These are phyloP conservation scores for Achaetomiella virescens DNA, from an alignment of 495 filamentous ascomycete species.

Conservation along the genomic window DNA sequence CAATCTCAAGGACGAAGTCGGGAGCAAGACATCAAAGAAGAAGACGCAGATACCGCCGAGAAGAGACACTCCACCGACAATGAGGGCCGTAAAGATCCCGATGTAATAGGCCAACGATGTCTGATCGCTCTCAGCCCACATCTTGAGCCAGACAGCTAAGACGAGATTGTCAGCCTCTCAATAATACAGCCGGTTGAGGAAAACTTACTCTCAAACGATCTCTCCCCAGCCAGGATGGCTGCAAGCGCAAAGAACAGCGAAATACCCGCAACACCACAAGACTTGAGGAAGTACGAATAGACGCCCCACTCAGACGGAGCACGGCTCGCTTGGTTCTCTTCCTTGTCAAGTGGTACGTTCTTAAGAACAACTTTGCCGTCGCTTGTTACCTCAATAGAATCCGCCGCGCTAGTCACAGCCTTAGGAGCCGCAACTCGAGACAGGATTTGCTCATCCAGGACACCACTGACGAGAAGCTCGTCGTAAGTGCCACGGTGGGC, in stretches of 20 bases:
- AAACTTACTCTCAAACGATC: conserved; percentile 8
- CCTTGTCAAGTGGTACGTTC: neutral
- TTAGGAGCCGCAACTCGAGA: conserved; percentile 1
- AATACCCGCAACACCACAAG: neutral
- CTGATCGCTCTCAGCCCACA: conserved; percentile 4
- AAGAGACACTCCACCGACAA: conserved; percentile 5
- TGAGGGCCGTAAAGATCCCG: conserved; percentile 5
- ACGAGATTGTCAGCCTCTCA: neutral
- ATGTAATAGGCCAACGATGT: conserved; percentile 3
- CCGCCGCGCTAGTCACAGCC: neutral
- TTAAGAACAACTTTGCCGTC: conserved; percentile 7
- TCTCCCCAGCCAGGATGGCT: conserved; percentile 1
- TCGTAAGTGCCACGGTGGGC: conserved; percentile 1
- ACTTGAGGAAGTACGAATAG: conserved; percentile 5
- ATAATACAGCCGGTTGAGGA: neutral
- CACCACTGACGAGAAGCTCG: neutral
- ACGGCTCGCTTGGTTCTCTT: conserved; percentile 2
- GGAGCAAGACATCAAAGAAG: conserved; percentile 6
- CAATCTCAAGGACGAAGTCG: neutral
- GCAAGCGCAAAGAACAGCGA: conserved; percentile 3
- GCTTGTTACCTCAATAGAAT: conserved; percentile 4
- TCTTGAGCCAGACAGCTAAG: conserved; percentile 9
- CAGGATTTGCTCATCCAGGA: conserved; percentile 1
- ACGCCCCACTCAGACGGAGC: conserved; percentile 5
- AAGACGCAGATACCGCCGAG: conserved; percentile 5